Conservation (phyloP, 106 monocot species). For the Acorus calamus region DNA sequence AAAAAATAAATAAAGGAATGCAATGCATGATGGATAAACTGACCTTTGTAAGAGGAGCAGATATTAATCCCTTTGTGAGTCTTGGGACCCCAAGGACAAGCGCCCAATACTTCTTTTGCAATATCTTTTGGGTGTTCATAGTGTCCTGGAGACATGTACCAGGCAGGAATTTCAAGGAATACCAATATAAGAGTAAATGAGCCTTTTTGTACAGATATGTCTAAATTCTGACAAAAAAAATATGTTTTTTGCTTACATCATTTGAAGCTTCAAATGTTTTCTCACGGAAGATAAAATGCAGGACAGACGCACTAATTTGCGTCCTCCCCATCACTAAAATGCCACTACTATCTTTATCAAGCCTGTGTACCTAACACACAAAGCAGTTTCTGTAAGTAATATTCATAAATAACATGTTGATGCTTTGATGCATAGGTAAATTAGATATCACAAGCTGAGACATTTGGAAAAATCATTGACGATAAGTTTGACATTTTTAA, state of each 20-base stretch:
- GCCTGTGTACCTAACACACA: conserved; percentile 69
- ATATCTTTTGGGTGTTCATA: conserved; percentile 19
- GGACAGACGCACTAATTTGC: conserved; percentile 59
- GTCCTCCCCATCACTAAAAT: conserved; percentile 76
- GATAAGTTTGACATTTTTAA: no score
- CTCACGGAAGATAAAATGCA: conserved; percentile 93
- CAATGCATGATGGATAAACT: background rate
- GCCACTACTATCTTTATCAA: conserved; percentile 92
- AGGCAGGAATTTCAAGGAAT: background rate
- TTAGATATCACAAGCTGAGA: no score
- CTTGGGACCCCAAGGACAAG: conserved; percentile 73
- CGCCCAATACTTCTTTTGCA: conserved; percentile 89
- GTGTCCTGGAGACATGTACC: conserved; percentile 19
- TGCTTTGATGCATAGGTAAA: no score
- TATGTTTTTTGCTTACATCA: conserved; percentile 35
- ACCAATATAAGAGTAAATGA: no score
- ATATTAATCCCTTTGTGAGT: conserved; percentile 49
- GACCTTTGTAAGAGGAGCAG: conserved; percentile 79
- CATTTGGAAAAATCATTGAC: no score
- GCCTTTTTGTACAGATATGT: no score
- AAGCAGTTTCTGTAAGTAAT: no score
- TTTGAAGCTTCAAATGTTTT: conserved; percentile 56
- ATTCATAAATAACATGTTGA: no score
- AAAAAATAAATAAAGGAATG: background rate
- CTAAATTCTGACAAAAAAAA: no score